Evolutionary conservation across 179 eudicot species (phyloP).

Genomic region (Silene noctiflora): DNA sequence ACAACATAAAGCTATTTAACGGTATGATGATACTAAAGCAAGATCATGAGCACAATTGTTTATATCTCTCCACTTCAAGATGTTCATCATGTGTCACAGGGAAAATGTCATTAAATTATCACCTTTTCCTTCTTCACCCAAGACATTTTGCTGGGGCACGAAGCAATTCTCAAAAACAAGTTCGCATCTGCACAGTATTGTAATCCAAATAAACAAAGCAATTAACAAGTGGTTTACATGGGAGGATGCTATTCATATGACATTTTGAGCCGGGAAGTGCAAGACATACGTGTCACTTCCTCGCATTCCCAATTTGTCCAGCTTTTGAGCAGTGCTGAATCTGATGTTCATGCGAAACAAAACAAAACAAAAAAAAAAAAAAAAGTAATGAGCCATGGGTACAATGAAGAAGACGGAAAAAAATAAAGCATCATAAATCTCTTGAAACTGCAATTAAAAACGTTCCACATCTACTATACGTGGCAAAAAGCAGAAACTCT

Average conservation of each 20-base stretch:
- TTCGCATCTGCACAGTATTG: constrained; percentile 71
- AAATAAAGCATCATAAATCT: no score
- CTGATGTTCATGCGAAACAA: constrained; percentile 42
- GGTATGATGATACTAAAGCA: no score
- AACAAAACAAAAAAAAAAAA: no score
- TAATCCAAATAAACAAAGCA: neutral
- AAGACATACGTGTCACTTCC: constrained; percentile 97
- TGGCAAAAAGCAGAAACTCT: no score
- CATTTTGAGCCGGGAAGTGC: constrained; percentile 16
- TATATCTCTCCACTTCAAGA: neutral
- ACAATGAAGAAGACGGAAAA: no score
- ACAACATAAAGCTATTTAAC: neutral
- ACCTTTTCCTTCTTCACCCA: constrained; percentile 97
- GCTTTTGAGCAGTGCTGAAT: constrained; percentile 93
- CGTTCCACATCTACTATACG: no score
- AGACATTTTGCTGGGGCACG: constrained; percentile 86
- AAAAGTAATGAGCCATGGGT: neutral
- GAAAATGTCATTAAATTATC: constrained; percentile 8
- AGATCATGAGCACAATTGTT: neutral
- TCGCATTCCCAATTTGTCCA: constrained; percentile 99
- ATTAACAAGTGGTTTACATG: neutral
- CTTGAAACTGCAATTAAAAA: no score
- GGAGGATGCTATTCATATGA: neutral
- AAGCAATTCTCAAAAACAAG: constrained; percentile 97
- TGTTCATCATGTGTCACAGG: neutral